Evolutionary conservation across 2,329 filamentous ascomycete genomes (phyloP).

Genomic region (Aspergillus pseudoviridinutans): DNA sequence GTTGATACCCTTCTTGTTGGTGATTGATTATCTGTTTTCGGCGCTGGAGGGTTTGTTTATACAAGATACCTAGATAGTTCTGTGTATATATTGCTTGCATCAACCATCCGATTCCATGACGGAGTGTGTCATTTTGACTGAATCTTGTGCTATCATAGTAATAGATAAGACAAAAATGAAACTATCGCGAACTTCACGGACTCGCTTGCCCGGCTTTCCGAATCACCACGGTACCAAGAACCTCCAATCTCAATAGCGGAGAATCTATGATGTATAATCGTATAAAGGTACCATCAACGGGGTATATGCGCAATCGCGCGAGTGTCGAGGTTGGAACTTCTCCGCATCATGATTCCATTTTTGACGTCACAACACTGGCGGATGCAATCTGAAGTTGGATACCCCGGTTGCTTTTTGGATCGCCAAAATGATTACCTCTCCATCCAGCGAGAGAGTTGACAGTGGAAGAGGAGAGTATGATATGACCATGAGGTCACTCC

Average conservation of each 20-base stretch:
- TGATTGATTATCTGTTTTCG: constrained; percentile 1
- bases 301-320: not conserved
- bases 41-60: constrained; percentile 4
- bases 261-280: too few species aligned
- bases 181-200: not conserved
- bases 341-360: not conserved
- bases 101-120: not conserved
- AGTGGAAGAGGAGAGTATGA: not conserved
- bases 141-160: not conserved
- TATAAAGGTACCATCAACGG: not conserved
- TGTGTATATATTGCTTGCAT: not conserved
- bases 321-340: not conserved
- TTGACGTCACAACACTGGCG: not conserved
- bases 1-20: not conserved
- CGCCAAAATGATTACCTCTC: not conserved
- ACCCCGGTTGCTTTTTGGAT: not conserved
- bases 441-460: not conserved
- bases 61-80: constrained; percentile 12
- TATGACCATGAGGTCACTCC: constrained; percentile 7
- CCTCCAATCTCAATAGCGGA: too few species aligned
- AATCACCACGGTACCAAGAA: not conserved
- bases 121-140: not conserved
- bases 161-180: not conserved
- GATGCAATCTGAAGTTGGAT: not conserved
- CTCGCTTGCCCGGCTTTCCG: not conserved